Conservation (phyloP, 768 basidiomycete genomes). For the Podaxis mareebaensis region DNA sequence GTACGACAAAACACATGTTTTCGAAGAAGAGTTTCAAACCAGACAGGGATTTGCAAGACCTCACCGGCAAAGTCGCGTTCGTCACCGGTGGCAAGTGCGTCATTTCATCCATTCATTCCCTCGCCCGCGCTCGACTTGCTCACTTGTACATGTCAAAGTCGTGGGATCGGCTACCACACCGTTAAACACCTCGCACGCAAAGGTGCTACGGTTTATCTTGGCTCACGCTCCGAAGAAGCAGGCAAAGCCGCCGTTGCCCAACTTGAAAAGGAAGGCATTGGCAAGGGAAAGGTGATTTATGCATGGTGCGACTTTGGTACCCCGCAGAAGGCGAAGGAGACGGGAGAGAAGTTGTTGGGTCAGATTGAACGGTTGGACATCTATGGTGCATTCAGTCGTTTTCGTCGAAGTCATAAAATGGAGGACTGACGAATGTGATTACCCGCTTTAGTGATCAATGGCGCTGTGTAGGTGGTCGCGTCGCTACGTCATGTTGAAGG, state of each 20-base stretch:
- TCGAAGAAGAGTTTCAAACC: conserved; percentile 28
- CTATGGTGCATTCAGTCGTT: conserved; percentile 33
- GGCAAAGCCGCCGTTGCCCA: conserved; percentile 45
- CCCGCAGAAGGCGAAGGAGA: conserved; percentile 37
- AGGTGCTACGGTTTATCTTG: conserved; percentile 59
- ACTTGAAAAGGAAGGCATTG: conserved; percentile 41
- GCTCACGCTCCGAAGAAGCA: conserved; percentile 41
- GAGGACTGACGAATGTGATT: background rate
- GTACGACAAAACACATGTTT: background rate
- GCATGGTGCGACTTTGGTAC: conserved; percentile 47
- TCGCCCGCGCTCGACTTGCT: background rate
- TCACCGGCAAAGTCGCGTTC: conserved; percentile 46
- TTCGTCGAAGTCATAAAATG: background rate
- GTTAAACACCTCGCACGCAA: conserved; percentile 46
- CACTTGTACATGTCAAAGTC: conserved; percentile 15
- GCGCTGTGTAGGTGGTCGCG: background rate
- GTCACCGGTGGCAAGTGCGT: conserved; percentile 59
- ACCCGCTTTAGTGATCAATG: conserved; percentile 1
- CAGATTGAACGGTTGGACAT: conserved; percentile 51
- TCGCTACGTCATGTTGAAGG: background rate
- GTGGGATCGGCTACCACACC: conserved; percentile 44
- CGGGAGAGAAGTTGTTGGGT: conserved; percentile 42
- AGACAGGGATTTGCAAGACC: conserved; percentile 39
- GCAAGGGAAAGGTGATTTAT: conserved; percentile 43
- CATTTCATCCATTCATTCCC: background rate